phyloP scores from a whole-genome alignment of 192 early-diverging fungal species.

The Chytriomyces sp. region DNA sequence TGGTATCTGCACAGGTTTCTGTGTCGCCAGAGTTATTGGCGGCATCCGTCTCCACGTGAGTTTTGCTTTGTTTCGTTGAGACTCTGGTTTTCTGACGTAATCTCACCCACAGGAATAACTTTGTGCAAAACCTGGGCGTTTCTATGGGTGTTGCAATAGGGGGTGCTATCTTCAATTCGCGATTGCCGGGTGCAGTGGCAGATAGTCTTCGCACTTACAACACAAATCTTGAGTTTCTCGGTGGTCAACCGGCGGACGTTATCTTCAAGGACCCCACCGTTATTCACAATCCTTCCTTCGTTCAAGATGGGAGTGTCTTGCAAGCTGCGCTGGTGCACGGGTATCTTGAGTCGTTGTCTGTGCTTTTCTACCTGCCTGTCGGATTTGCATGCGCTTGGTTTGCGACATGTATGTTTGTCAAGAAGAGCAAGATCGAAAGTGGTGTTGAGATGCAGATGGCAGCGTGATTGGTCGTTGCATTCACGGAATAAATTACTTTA shows the following conservation, averaged over 20 bases:
- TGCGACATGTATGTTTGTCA: constrained; percentile 27
- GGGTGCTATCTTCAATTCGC: constrained; percentile 61
- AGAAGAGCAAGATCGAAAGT: constrained; percentile 29
- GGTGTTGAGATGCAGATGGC: constrained; percentile 5
- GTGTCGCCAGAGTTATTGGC: constrained; percentile 64
- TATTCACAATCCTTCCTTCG: background rate
- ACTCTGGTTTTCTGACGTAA: too few relatives aligned
- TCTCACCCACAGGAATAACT: constrained; percentile 45
- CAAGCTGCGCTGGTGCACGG: constrained; percentile 24
- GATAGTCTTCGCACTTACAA: background rate
- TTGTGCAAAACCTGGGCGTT: constrained; percentile 55
- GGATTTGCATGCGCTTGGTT: constrained; percentile 26
- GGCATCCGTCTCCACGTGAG: constrained; percentile 57
- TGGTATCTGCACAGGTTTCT: constrained; percentile 32
- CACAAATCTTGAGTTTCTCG: background rate
- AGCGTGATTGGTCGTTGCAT: too few relatives aligned
- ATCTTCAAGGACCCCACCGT: constrained; percentile 1
- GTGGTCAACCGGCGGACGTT: background rate
- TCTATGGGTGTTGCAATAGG: constrained; percentile 64
- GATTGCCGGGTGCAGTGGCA: constrained; percentile 47
- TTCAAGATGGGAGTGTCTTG: constrained; percentile 1
- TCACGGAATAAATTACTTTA: too few relatives aligned
- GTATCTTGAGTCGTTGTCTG: constrained; percentile 24
- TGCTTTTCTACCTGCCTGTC: constrained; percentile 29
- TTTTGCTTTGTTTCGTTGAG: constrained; percentile 8